Percentiles rank a stretch among this genome's conserved stretches.
phyloP scores from a whole-genome alignment of 169 alveolate species.

The Eimeria tenella region DNA sequence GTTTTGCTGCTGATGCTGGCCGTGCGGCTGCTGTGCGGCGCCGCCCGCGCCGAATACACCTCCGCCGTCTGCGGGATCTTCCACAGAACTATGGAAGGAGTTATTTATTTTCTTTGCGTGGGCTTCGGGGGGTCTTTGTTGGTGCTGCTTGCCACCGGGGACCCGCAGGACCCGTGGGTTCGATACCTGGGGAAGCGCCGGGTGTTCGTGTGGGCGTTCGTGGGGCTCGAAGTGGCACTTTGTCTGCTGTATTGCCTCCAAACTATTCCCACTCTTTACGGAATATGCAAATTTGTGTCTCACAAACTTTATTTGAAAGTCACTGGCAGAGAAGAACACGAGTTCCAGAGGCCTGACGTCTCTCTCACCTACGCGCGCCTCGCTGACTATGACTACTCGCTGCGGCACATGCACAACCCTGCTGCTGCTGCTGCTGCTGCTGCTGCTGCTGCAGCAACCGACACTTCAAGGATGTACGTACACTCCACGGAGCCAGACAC shows the following conservation, averaged over 20 bases:
- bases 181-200: not conserved
- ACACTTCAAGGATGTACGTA: not conserved
- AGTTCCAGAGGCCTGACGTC: conserved; percentile 56
- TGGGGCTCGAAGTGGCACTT: conserved; percentile 37
- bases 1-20: conserved; percentile 42
- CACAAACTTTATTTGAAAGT: conserved; percentile 53
- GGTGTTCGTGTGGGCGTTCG: conserved; percentile 48
- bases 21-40: conserved; percentile 62
- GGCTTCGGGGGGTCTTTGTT: conserved; percentile 46
- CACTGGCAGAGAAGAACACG: conserved; percentile 68
- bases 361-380: conserved; percentile 74
- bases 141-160: not conserved
- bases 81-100: conserved; percentile 68
- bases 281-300: conserved; percentile 44
- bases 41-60: conserved; percentile 59
- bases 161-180: not conserved
- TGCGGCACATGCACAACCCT: conserved; percentile 73
- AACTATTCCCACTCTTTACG: conserved; percentile 72
- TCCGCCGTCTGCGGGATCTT: conserved; percentile 69
- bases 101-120: conserved; percentile 32
- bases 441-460: too few species aligned
- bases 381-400: conserved; percentile 58
- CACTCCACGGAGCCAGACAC: not conserved
- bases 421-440: conserved; percentile 11
- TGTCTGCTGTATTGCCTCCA: conserved; percentile 76